These are phyloP conservation scores for Fragaria vesca DNA, from an alignment of 306 rosid species.

Conservation along the genomic window DNA sequence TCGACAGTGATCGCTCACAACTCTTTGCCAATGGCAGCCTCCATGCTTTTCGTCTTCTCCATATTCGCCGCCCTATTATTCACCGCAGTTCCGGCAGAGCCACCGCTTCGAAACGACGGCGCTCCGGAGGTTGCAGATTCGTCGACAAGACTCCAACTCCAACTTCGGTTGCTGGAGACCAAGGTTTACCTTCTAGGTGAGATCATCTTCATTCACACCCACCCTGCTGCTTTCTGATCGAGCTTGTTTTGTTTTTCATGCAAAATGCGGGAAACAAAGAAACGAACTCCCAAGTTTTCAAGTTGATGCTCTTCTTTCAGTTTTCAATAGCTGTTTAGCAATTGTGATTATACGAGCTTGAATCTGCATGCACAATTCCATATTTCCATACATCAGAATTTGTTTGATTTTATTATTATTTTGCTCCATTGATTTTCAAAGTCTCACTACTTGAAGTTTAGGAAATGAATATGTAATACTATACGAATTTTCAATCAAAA, in stretches of 20 bases:
- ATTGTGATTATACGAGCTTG: not conserved
- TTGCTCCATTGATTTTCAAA: not conserved
- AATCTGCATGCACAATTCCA: not conserved
- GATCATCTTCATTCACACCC: not conserved
- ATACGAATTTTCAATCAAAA: too few species aligned
- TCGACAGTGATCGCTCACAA: slow-evolving; percentile 1
- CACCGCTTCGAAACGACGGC: slow-evolving; percentile 2
- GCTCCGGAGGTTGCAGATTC: slow-evolving; percentile 5
- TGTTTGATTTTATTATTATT: not conserved
- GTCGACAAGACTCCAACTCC: not conserved
- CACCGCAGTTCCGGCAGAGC: slow-evolving; percentile 5
- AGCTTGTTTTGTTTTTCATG: not conserved
- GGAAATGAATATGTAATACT: not conserved
- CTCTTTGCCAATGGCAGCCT: slow-evolving; percentile 12
- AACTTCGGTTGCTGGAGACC: slow-evolving; percentile 24
- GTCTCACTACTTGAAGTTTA: not conserved
- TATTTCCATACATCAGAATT: not conserved
- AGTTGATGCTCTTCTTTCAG: not conserved
- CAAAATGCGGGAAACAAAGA: not conserved
- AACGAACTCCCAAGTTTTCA: not conserved
- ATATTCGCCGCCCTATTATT: not conserved
- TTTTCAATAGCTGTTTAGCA: not conserved
- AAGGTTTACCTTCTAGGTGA: slow-evolving; percentile 25
- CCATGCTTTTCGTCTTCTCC: slow-evolving; percentile 8
- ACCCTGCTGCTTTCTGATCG: not conserved